phyloP scores from a whole-genome alignment of 1,139 yeast species.

The Cylindricascospora bacillispora region DNA sequence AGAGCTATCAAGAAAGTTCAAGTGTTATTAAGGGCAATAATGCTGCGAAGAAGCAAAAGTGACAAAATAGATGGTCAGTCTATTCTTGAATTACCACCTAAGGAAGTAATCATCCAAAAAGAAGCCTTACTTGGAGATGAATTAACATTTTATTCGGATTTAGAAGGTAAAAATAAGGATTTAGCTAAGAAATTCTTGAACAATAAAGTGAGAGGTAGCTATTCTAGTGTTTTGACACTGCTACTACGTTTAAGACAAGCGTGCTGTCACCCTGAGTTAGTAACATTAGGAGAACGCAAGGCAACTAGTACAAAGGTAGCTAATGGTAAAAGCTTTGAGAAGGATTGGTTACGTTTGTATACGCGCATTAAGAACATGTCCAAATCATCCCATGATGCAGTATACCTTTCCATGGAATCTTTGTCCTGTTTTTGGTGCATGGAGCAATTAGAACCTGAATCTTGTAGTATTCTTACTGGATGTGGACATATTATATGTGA shows the following conservation, averaged over 20 bases:
- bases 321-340: slow-evolving; percentile 20
- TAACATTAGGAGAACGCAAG: slow-evolving; percentile 47
- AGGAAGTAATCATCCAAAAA: slow-evolving; percentile 36
- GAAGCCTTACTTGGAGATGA: slow-evolving; percentile 43
- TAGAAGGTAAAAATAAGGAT: slow-evolving; percentile 47
- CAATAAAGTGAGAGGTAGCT: slow-evolving; percentile 30
- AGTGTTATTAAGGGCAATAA: slow-evolving; percentile 60
- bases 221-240: slow-evolving; percentile 55
- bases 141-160: slow-evolving; percentile 40
- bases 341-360: slow-evolving; percentile 22
- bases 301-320: slow-evolving; percentile 23
- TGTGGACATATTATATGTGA: slow-evolving; percentile 67
- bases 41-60: slow-evolving; percentile 67
- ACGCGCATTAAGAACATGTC: slow-evolving; percentile 18
- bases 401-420: slow-evolving; percentile 20
- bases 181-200: slow-evolving; percentile 36
- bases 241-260: slow-evolving; percentile 79
- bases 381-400: slow-evolving; percentile 16
- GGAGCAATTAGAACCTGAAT: slow-evolving; percentile 41
- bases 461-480: slow-evolving; percentile 35
- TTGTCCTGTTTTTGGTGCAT: slow-evolving; percentile 54
- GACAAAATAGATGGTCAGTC: slow-evolving; percentile 73
- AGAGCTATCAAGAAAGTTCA: slow-evolving; percentile 52
- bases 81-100: slow-evolving; percentile 57
- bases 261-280: slow-evolving; percentile 72